Evolutionary conservation across 2,329 filamentous ascomycete genomes (phyloP).

Genomic region (Ascochyta lentis): DNA sequence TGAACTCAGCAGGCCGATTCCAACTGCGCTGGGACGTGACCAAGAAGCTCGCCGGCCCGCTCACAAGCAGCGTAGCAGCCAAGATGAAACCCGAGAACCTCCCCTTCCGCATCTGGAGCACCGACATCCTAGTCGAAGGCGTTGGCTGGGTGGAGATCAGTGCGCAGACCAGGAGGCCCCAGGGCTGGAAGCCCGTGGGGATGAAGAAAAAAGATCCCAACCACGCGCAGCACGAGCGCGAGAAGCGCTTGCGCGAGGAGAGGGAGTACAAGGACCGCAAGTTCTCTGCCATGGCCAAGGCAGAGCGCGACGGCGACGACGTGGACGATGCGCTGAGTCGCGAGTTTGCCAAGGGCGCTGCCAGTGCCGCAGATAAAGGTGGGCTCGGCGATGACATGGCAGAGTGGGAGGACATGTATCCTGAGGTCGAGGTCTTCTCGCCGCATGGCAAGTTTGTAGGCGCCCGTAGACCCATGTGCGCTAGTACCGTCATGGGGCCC

Average conservation of each 20-base stretch:
- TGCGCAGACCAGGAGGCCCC: constrained; percentile 71
- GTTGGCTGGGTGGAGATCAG: constrained; percentile 92
- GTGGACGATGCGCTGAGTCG: constrained; percentile 44
- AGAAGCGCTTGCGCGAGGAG: constrained; percentile 11
- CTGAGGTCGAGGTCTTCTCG: constrained; percentile 81
- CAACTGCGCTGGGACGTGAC: constrained; percentile 84
- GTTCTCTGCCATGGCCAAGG: constrained; percentile 22
- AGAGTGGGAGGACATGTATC: constrained; percentile 55
- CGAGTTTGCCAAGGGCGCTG: constrained; percentile 23
- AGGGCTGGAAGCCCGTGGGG: constrained; percentile 48
- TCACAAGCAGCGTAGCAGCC: constrained; percentile 69
- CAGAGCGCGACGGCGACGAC: constrained; percentile 20
- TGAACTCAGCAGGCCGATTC: constrained; percentile 71
- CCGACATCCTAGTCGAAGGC: constrained; percentile 89
- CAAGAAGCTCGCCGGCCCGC: constrained; percentile 73
- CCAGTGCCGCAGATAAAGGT: not conserved
- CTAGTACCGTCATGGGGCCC: constrained; percentile 66
- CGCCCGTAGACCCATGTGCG: constrained; percentile 71
- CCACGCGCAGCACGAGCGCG: constrained; percentile 28
- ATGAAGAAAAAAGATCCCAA: constrained; percentile 56
- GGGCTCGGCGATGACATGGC: constrained; percentile 19
- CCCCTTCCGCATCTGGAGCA: constrained; percentile 79
- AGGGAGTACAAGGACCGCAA: constrained; percentile 27
- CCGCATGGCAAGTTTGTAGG: constrained; percentile 84
- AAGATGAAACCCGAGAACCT: constrained; percentile 71